These are phyloP conservation scores for Carex kokanica DNA, from an alignment of 176 grass and related monocot genomes.

Conservation along the genomic window DNA sequence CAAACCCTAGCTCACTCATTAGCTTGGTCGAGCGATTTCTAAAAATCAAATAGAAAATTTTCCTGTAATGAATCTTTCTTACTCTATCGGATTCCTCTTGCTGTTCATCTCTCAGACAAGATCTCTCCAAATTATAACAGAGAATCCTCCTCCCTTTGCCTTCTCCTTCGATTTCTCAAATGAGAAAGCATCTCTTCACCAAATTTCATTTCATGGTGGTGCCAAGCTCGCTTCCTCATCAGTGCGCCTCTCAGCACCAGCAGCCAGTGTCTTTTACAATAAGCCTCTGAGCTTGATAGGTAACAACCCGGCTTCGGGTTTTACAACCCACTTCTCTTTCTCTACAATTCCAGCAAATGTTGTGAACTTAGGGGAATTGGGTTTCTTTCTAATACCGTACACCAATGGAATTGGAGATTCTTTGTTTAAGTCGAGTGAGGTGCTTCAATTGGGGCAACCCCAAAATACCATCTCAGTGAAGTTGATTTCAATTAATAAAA, in stretches of 20 bases:
- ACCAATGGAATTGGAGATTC: slow-evolving; percentile 1
- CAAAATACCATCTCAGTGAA: slow-evolving; percentile 21
- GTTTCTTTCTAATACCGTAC: slow-evolving; percentile 8
- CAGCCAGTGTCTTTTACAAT: background rate
- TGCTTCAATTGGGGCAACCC: slow-evolving; percentile 13
- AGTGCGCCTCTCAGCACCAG: slow-evolving; percentile 2
- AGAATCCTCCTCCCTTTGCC: slow-evolving; percentile 11
- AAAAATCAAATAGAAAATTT: background rate
- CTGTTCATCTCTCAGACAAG: slow-evolving; percentile 8
- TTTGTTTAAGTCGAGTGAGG: background rate
- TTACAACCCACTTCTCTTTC: slow-evolving; percentile 26
- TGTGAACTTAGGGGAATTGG: slow-evolving; percentile 16
- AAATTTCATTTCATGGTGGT: background rate
- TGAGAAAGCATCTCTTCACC: background rate
- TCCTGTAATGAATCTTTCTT: background rate
- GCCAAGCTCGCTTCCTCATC: background rate
- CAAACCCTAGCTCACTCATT: slow-evolving; percentile 17
- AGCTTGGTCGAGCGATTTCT: background rate
- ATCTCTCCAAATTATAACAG: slow-evolving; percentile 28
- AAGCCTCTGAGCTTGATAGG: slow-evolving; percentile 7
- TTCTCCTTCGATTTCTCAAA: slow-evolving; percentile 28
- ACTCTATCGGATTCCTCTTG: background rate
- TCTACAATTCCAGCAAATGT: slow-evolving; percentile 11
- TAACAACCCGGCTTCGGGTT: background rate
- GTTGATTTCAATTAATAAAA: slow-evolving; percentile 15